Conservation (phyloP, 768 basidiomycete species). For the Sistotremastrum suecicum region DNA sequence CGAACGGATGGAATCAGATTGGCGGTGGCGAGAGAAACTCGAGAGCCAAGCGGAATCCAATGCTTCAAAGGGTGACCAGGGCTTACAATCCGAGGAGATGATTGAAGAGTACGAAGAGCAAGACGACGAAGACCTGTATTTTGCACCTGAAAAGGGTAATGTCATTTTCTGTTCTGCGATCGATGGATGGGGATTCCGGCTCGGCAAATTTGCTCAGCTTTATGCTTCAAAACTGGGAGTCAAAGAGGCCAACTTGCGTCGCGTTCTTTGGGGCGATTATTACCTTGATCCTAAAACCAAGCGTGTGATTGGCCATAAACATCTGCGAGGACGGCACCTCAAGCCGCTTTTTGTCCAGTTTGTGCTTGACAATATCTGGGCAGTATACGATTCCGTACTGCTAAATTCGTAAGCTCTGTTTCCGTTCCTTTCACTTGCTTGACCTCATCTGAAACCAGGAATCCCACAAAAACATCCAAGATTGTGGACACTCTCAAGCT, state of each 20-base stretch:
- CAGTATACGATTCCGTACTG: slow-evolving; percentile 83
- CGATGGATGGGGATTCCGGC: slow-evolving; percentile 95
- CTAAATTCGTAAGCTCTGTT: slow-evolving; percentile 61
- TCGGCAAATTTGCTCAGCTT: slow-evolving; percentile 85
- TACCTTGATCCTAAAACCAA: slow-evolving; percentile 95
- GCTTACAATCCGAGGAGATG: slow-evolving; percentile 2
- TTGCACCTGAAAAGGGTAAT: slow-evolving; percentile 89
- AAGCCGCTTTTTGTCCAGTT: slow-evolving; percentile 98
- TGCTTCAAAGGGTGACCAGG: slow-evolving; percentile 36
- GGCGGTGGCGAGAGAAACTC: slow-evolving; percentile 86
- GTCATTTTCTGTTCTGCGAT: slow-evolving; percentile 94
- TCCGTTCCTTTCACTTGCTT: slow-evolving; percentile 7
- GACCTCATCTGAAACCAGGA: slow-evolving; percentile 30
- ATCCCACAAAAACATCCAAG: slow-evolving; percentile 77
- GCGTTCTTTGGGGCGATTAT: slow-evolving; percentile 94
- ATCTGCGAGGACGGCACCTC: slow-evolving; percentile 70
- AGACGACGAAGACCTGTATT: slow-evolving; percentile 96
- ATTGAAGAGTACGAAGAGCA: slow-evolving; percentile 75
- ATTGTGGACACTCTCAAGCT: slow-evolving; percentile 74
- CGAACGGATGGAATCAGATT: slow-evolving; percentile 93
- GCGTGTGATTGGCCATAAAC: slow-evolving; percentile 80
- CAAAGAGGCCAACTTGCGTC: slow-evolving; percentile 71
- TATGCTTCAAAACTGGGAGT: slow-evolving; percentile 86
- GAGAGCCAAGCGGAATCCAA: slow-evolving; percentile 53
- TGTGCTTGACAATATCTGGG: slow-evolving; percentile 94